Evolutionary conservation across 805 yeast species (phyloP), one percentile per base, ranked within the genome.

Genomic region (Aciculoconidium aculeatum): DNA sequence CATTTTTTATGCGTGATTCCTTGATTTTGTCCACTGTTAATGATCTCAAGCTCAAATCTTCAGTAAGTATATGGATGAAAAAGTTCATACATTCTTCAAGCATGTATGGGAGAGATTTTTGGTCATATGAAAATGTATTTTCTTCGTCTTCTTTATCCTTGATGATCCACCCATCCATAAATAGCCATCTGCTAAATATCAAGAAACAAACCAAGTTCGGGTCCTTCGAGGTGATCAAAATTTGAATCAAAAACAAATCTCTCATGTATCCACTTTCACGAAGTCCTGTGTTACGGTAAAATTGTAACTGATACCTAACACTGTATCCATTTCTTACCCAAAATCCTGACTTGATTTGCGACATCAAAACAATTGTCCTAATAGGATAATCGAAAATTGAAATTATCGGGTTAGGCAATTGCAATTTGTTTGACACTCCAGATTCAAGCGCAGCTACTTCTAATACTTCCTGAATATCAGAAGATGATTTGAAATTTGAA

Each of bases 271-370:
- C 94, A 36, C 75, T 74, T 39, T 88, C 96, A 31, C 96, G 65
- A 28, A 88, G 66, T 4, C 86, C 82, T 8, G 87, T 71, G 35
- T 75, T 79, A 21, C 81, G 71, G 51, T 90, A 90, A 33, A 87
- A 76, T 41, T 77, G 80, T 39, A 82, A 67, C 48, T 90, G 97
- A 15, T 78, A 76, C 22, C 81, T 67, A 4, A 86, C 77, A 22
- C 88, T 80, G 35, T 75, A 70, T 0, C 98, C 98, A 54, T 90
- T 90, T 45, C 97, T 71, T 0, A 90, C 96, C 97, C 97, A 90
- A 33, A 81, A 71, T 0, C 96, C 96, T 0, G 82, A 77, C 36
- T 84, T 80, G 6, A 90, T 82, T 45, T 92, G 96, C 0, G 95
- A 75, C 40, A 85, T 55, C 6, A 84, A 54, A 0, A 84, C 95